Evolutionary conservation across 345 rosid species (phyloP).

Genomic region (Syzygium grande): DNA sequence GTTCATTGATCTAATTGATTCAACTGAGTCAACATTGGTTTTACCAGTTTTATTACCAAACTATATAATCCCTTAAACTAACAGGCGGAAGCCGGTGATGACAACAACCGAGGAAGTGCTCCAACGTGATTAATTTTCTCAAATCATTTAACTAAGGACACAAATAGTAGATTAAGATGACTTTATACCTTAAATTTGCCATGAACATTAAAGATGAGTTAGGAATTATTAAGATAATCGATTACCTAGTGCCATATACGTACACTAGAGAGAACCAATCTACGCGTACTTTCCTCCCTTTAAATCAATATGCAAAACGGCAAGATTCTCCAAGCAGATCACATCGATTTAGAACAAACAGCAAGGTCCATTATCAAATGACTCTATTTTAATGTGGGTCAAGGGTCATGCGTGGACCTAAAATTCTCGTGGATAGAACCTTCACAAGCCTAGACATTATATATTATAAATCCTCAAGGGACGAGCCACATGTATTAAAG

Average conservation of each 20-base stretch:
- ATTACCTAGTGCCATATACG: too few relatives aligned
- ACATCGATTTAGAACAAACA: neutral
- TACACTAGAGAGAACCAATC: neutral
- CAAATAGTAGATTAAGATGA: too few relatives aligned
- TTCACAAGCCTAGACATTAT: neutral
- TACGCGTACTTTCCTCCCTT: neutral
- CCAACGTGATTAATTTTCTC: neutral
- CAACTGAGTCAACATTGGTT: neutral
- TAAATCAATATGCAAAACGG: neutral
- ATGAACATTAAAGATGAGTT: too few relatives aligned
- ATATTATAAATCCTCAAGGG: neutral
- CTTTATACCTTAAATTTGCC: too few relatives aligned
- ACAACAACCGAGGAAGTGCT: too few relatives aligned
- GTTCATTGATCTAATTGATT: accelerated
- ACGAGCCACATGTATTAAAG: neutral
- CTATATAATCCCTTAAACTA: neutral
- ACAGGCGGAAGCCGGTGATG: too few relatives aligned
- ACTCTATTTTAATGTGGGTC: neutral
- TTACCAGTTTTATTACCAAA: neutral
- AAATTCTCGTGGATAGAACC: neutral
- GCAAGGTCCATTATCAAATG: neutral
- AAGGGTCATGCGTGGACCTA: neutral
- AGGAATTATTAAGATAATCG: too few relatives aligned
- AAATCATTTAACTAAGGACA: too few relatives aligned
- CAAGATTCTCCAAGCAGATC: neutral